Conservation (phyloP, 225 moss, liverwort and hornwort genomes). For the Physcomitrellopsis africana region DNA sequence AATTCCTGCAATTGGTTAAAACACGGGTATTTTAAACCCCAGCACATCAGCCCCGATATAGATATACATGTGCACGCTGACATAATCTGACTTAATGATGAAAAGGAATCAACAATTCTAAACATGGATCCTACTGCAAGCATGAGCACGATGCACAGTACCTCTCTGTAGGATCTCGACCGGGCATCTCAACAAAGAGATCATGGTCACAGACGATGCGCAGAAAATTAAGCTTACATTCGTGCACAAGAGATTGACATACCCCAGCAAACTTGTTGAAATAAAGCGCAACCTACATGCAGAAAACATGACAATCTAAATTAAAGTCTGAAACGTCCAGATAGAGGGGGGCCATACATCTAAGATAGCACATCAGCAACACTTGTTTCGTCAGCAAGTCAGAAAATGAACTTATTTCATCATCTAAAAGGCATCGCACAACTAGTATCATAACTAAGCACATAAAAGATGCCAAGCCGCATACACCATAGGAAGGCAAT, state of each 20-base stretch:
- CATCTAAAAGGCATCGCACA: neutral
- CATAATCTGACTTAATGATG: neutral
- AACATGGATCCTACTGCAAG: neutral
- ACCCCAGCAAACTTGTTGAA: conserved; percentile 92
- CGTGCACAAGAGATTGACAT: conserved; percentile 88
- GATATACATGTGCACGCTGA: conserved; percentile 11
- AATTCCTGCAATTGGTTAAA: conserved; percentile 63
- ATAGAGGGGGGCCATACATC: neutral
- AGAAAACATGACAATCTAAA: conserved; percentile 10
- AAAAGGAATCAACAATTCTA: neutral
- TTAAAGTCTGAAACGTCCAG: conserved; percentile 6
- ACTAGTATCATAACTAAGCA: conserved; percentile 7
- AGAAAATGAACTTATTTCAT: conserved; percentile 3
- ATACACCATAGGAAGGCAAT: neutral
- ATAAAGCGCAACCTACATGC: conserved; percentile 82
- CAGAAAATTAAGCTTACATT: conserved; percentile 95
- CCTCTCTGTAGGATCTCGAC: conserved; percentile 96
- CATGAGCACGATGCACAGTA: conserved; percentile 14
- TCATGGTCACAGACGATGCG: conserved; percentile 94
- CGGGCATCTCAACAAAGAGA: conserved; percentile 98
- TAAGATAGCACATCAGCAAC: conserved; percentile 6
- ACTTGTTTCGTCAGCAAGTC: neutral
- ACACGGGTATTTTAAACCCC: conserved; percentile 17
- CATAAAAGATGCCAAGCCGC: neutral
- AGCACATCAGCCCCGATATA: conserved; percentile 12